phyloP scores from a whole-genome alignment of 2,329 filamentous ascomycete genomes.

The Botrytis galanthina region DNA sequence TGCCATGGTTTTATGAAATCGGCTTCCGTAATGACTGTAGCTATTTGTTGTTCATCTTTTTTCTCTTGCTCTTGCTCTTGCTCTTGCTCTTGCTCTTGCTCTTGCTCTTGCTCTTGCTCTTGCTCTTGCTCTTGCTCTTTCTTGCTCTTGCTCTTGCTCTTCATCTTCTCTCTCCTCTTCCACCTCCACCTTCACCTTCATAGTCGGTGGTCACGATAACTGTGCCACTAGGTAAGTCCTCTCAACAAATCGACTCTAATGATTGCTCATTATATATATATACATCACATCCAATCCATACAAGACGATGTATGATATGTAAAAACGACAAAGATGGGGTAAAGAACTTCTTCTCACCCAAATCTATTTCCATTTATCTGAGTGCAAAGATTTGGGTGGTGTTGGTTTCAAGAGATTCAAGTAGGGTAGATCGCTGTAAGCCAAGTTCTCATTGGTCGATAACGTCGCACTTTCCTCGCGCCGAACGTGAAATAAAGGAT shows the following conservation, averaged over 20 bases:
- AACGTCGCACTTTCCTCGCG: slow-evolving; percentile 8
- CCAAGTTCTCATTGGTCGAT: slow-evolving; percentile 4
- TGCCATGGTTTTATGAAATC: not conserved
- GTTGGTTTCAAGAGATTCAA: slow-evolving; percentile 7
- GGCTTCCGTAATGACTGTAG: not conserved
- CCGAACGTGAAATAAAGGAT: slow-evolving; percentile 10
- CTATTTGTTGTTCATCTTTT: not conserved
- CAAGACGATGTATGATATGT: no score
- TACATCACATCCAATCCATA: no score
- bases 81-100: no score
- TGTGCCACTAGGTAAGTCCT: not conserved
- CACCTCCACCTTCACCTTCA: not conserved
- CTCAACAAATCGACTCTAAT: not conserved
- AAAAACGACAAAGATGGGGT: not conserved
- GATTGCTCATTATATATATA: no score
- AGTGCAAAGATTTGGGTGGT: not conserved
- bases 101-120: no score
- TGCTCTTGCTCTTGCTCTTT: not conserved
- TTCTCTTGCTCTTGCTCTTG: not conserved
- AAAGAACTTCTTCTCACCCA: no score
- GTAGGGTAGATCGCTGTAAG: slow-evolving; percentile 17
- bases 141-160: no score
- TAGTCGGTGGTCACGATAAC: not conserved
- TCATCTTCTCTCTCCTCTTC: not conserved
- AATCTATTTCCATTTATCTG: not conserved